These are phyloP conservation scores for Melastoma candidum DNA, from an alignment of 441 rosid species.

Conservation along the genomic window DNA sequence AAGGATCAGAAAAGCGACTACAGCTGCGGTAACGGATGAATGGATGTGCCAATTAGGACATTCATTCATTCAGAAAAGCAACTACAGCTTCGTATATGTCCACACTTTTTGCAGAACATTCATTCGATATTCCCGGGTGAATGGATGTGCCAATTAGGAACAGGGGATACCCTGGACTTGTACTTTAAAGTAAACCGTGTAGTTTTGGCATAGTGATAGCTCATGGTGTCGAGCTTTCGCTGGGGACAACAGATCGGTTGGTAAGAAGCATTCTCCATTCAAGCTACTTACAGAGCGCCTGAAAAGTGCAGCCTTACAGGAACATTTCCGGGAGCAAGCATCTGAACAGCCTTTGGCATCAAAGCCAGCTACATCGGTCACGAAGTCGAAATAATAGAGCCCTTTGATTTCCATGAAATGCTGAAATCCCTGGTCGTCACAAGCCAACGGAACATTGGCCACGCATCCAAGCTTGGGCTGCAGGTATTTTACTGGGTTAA, in stretches of 20 bases:
- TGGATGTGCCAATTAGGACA: too few species aligned
- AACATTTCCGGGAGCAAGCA: slow-evolving; percentile 1
- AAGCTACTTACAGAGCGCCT: not conserved
- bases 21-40: too few species aligned
- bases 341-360: slow-evolving; percentile 4
- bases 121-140: slow-evolving; percentile 2
- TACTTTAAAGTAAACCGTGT: too few species aligned
- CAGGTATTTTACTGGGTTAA: not conserved
- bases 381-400: slow-evolving; percentile 7
- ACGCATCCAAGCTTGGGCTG: slow-evolving; percentile 2
- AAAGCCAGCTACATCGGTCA: not conserved
- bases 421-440: slow-evolving; percentile 1
- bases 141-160: not conserved
- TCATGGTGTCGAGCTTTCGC: not conserved
- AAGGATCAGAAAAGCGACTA: not conserved
- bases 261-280: slow-evolving; percentile 4
- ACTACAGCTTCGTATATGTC: too few species aligned
- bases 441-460: slow-evolving; percentile 6
- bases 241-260: slow-evolving; percentile 6
- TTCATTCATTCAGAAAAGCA: not conserved
- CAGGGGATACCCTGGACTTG: too few species aligned
- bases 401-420: slow-evolving; percentile 2
- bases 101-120: too few species aligned
- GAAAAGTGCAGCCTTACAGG: slow-evolving; percentile 13
- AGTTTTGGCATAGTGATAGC: too few species aligned